phyloP scores from a whole-genome alignment of 331 rosid species.

The Rhamnella rubrinervis region DNA sequence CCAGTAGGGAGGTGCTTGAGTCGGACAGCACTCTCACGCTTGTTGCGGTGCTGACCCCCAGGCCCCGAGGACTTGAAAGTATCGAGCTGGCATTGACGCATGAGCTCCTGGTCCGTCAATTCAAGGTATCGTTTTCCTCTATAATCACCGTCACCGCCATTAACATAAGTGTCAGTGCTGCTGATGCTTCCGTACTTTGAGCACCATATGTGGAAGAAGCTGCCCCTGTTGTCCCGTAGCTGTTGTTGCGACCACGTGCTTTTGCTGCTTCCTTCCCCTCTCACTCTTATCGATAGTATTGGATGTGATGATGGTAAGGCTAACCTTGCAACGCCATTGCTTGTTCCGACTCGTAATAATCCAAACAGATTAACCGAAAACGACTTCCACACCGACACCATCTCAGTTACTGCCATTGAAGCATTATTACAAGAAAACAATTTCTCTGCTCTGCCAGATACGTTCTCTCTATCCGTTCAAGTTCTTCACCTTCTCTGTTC shows the following conservation, averaged over 20 bases:
- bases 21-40: constrained; percentile 84
- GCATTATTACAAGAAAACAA: neutral
- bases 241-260: constrained; percentile 15
- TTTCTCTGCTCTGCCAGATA: neutral
- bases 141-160: neutral
- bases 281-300: neutral
- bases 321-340: neutral
- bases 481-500: no score
- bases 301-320: constrained; percentile 5
- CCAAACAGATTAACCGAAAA: neutral
- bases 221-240: constrained; percentile 14
- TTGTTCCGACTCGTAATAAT: neutral
- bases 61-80: constrained; percentile 88
- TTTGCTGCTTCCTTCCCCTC: neutral
- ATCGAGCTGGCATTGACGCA: constrained; percentile 74
- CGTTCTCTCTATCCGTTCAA: no score
- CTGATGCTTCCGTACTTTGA: constrained; percentile 16
- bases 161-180: neutral
- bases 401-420: neutral
- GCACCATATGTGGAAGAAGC: constrained; percentile 19
- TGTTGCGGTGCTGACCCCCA: constrained; percentile 97
- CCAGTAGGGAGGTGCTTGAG: constrained; percentile 88
- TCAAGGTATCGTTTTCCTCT: constrained; percentile 48
- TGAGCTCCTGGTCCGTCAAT: constrained; percentile 66
- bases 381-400: neutral